Percentiles rank a stretch among this genome's conserved stretches.
Evolutionary conservation across 805 yeast genomes (phyloP).

Genomic region (Candida xyloterini): DNA sequence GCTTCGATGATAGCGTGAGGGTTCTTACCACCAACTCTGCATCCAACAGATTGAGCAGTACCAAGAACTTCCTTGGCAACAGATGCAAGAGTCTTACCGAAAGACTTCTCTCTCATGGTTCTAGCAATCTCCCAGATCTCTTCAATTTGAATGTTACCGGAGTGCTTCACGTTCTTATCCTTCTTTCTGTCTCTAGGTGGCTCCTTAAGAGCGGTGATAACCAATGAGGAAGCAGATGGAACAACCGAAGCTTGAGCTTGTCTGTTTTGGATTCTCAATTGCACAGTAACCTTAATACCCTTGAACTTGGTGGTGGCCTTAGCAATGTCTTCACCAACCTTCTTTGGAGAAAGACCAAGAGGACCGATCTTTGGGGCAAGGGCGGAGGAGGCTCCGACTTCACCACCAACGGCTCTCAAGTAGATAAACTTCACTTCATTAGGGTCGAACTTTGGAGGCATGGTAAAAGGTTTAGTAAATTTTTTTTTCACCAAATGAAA

Average conservation of each 20-base stretch:
- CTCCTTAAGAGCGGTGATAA: conserved; percentile 98
- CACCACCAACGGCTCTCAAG: conserved; percentile 99
- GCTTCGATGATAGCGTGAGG: conserved; percentile 99
- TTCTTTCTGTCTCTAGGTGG: conserved; percentile 99
- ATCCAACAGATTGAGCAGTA: conserved; percentile 99
- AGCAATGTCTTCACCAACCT: conserved; percentile 99
- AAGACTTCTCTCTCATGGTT: conserved; percentile 94
- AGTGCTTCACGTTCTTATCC: conserved; percentile 99
- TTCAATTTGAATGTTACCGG: conserved; percentile 96
- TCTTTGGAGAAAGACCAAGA: conserved; percentile 99
- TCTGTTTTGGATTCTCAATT: conserved; percentile 99
- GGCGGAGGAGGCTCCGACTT: conserved; percentile 99
- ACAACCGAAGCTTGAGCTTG: conserved; percentile 99
- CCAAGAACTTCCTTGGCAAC: conserved; percentile 98
- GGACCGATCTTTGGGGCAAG: conserved; percentile 99
- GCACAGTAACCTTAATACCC: conserved; percentile 99
- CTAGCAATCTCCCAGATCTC: conserved; percentile 97
- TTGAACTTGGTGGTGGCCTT: conserved; percentile 99
- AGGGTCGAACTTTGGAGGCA: conserved; percentile 99
- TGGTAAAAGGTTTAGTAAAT: conserved; percentile 33
- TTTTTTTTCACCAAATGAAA: conserved; percentile 7
- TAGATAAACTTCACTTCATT: conserved; percentile 96
- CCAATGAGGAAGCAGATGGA: conserved; percentile 98
- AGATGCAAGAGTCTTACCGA: conserved; percentile 96
- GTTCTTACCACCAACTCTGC: conserved; percentile 99